These are phyloP conservation scores for Trichoderma sp. DNA, from an alignment of 2,329 filamentous ascomycete genomes.

Conservation along the genomic window DNA sequence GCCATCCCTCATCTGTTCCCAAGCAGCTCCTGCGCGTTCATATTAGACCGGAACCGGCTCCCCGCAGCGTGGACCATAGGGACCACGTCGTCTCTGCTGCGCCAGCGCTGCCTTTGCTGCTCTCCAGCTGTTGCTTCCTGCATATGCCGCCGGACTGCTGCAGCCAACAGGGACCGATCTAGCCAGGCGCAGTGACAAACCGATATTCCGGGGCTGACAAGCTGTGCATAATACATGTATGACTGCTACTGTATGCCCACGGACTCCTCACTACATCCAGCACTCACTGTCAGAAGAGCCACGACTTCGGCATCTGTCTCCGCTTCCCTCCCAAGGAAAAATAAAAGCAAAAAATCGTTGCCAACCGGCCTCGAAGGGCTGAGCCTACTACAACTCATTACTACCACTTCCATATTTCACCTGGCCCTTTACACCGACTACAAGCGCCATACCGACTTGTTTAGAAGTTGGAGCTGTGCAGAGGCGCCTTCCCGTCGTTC, in stretches of 20 bases:
- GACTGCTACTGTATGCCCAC: constrained; percentile 3
- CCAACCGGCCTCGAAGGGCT: neutral
- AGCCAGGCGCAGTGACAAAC: constrained; percentile 16
- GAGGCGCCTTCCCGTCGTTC: neutral
- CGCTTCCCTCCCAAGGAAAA: constrained; percentile 10
- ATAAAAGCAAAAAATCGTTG: neutral
- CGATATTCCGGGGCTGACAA: constrained; percentile 5
- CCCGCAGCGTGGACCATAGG: constrained; percentile 27
- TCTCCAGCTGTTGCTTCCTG: constrained; percentile 7
- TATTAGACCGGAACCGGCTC: constrained; percentile 24
- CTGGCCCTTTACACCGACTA: neutral
- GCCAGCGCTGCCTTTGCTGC: constrained; percentile 17
- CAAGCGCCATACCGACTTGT: neutral
- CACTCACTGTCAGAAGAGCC: neutral
- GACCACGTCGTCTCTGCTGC: neutral
- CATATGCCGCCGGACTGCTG: constrained; percentile 16
- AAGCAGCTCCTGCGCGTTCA: constrained; percentile 21
- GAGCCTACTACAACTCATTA: neutral
- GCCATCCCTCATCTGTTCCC: constrained; percentile 19
- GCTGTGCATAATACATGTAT: constrained; percentile 7
- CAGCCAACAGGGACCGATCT: constrained; percentile 18
- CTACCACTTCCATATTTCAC: neutral
- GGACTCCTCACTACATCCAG: constrained; percentile 14
- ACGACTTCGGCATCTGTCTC: neutral
- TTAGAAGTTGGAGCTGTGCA: neutral